Percentiles rank a stretch among this genome's conserved stretches.
These are phyloP conservation scores for Candida loeiensis DNA, from an alignment of 805 yeast species.

Conservation along the genomic window DNA sequence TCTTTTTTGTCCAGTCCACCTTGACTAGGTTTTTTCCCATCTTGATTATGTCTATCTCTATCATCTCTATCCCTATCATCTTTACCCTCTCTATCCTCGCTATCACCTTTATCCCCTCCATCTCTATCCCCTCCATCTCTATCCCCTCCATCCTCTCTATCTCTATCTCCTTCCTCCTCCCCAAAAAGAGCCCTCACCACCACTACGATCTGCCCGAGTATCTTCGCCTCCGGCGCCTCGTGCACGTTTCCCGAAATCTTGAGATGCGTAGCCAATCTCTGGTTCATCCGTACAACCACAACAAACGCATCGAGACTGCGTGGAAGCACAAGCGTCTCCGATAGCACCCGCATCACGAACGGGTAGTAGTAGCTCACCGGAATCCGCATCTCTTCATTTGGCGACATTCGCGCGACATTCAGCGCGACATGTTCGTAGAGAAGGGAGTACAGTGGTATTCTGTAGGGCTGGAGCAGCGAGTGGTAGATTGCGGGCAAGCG, in stretches of 20 bases:
- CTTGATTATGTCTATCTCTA: too few relatives aligned
- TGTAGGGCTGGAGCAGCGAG: constrained; percentile 36
- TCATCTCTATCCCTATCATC: too few relatives aligned
- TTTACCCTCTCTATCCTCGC: too few relatives aligned
- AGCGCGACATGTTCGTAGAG: constrained; percentile 23
- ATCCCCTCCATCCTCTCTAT: not conserved
- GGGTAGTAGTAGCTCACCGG: constrained; percentile 31
- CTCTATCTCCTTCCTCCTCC: not conserved
- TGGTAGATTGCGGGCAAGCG: constrained; percentile 38
- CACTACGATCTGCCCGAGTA: constrained; percentile 27
- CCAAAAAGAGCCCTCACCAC: not conserved
- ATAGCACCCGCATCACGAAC: constrained; percentile 37
- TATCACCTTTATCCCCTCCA: not conserved
- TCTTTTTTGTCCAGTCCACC: too few relatives aligned
- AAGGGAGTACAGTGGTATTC: constrained; percentile 37
- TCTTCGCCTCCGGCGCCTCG: constrained; percentile 38
- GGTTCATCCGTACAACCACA: constrained; percentile 21
- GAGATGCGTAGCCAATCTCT: constrained; percentile 1
- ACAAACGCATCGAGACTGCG: constrained; percentile 47
- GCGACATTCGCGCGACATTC: constrained; percentile 11
- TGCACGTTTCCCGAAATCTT: constrained; percentile 1
- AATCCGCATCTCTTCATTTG: constrained; percentile 6
- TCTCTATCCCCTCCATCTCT: not conserved
- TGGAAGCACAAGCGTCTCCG: constrained; percentile 44
- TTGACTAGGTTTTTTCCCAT: too few relatives aligned